Conservation (phyloP, 495 filamentous ascomycete species). For the Achaetomiella virescens region DNA sequence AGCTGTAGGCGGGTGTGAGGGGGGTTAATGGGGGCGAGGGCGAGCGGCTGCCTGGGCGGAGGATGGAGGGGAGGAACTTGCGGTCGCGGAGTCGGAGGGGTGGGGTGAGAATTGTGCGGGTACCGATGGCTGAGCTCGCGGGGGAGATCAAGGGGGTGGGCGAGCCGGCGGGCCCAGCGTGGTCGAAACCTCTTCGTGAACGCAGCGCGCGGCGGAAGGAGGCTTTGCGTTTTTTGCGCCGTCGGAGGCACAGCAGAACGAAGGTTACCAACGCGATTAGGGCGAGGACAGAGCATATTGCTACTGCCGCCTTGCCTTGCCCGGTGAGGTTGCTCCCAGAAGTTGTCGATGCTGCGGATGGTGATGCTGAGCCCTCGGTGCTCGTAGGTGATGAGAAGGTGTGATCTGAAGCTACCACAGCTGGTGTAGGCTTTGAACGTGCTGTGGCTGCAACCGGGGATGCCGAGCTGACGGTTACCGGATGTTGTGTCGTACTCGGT, state of each 20-base stretch:
- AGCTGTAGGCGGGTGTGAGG: slow-evolving; percentile 25
- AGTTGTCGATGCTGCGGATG: slow-evolving; percentile 14
- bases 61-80: slow-evolving; percentile 34
- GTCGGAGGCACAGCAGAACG: slow-evolving; percentile 29
- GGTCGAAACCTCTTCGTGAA: slow-evolving; percentile 6
- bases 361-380: slow-evolving; percentile 8
- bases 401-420: not conserved
- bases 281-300: slow-evolving; percentile 34
- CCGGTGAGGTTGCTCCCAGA: slow-evolving; percentile 24
- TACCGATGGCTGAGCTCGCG: slow-evolving; percentile 22
- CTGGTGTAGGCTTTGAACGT: not conserved
- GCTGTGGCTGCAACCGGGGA: not conserved
- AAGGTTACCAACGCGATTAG: slow-evolving; percentile 29
- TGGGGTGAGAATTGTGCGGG: slow-evolving; percentile 28
- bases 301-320: slow-evolving; percentile 38
- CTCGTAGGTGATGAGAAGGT: not conserved
- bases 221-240: slow-evolving; percentile 19
- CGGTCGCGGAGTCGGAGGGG: slow-evolving; percentile 42
- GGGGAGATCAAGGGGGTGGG: slow-evolving; percentile 38
- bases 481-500: not conserved
- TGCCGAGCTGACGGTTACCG: not conserved
- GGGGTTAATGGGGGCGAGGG: slow-evolving; percentile 27
- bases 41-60: slow-evolving; percentile 26
- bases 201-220: slow-evolving; percentile 12
- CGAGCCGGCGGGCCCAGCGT: slow-evolving; percentile 20